These are phyloP conservation scores for Inga leiocalycina DNA, from an alignment of 306 rosid genomes.

Conservation along the genomic window DNA sequence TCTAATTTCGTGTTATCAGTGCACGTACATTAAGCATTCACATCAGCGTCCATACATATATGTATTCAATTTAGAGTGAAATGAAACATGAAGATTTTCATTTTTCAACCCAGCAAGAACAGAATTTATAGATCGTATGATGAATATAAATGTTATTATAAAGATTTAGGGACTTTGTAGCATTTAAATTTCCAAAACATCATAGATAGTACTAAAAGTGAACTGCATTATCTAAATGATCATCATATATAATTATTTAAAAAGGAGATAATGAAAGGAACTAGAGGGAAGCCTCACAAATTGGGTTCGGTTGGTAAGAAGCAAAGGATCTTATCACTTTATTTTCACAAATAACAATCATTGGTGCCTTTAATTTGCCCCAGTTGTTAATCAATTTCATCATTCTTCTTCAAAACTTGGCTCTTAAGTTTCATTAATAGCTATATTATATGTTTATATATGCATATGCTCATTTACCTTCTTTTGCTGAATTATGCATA, in stretches of 20 bases:
- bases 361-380: constrained; percentile 1
- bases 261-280: background rate
- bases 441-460: background rate
- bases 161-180: background rate
- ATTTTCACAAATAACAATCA: constrained; percentile 29
- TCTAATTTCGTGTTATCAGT: background rate
- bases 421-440: background rate
- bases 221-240: background rate
- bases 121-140: background rate
- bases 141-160: background rate
- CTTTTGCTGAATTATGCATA: too few relatives aligned
- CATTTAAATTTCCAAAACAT: background rate
- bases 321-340: constrained; percentile 38
- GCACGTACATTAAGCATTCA: background rate
- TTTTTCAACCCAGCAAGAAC: background rate
- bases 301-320: constrained; percentile 42
- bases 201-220: background rate
- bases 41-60: background rate
- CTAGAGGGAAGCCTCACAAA: constrained; percentile 12
- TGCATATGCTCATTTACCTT: too few relatives aligned
- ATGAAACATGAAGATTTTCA: background rate
- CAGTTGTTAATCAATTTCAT: background rate
- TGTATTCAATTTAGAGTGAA: background rate
- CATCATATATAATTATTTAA: background rate
- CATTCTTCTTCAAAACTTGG: background rate